Evolutionary conservation across 306 rosid genomes (phyloP), one percentile per base, ranked within the genome.

Genomic region (Ammopiptanthus mongolicus): DNA sequence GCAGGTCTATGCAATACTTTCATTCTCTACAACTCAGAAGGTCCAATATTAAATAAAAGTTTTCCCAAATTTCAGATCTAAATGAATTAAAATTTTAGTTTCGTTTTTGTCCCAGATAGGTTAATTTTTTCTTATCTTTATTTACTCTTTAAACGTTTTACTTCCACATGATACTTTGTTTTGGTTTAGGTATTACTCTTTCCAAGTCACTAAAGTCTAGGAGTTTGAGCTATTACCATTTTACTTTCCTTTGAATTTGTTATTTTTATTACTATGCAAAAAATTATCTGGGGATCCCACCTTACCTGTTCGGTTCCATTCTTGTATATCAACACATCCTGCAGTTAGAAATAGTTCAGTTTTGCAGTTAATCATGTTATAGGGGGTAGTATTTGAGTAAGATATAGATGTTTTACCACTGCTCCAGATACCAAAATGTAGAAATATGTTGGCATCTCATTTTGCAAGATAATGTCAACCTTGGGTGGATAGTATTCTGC

Each of bases 401-500:
- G 75, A 28, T 65, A 76, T 10, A 59, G 60, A 65, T 76, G 63
- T 48, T 69, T 50, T 89, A 93, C 98, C 94, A 89, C 78, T 36
- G 96, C 80, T 74, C 97, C 97, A 34, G 92, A 79, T 60, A 88
- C 93, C 84, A 91, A 67, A 80, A 93, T 76, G 81, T 91, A 91
- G 81, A 93, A 88, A 83, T 88, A 87, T 67, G 87, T 85, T 50
- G 97, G 90, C 85, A 88, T 84, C 82, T 93, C 97, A 64, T 93
- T 91, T 84, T 88, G 94, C 79, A 91, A 58, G 85, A 93, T 83
- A 46, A 93, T 84, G 63, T 88, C 97, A 69, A 91, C 88, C 88
- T 88, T 93, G 9, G 98, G 90, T 29, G 93, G 94, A 70, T 86
- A 93, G 76, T 89, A 93, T 77, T 93, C 97, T 59, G 92, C 97